Evolutionary conservation across 768 basidiomycete genomes (phyloP), one percentile per base, ranked within the genome.

Genomic region (Punctularia strigosozonata): DNA sequence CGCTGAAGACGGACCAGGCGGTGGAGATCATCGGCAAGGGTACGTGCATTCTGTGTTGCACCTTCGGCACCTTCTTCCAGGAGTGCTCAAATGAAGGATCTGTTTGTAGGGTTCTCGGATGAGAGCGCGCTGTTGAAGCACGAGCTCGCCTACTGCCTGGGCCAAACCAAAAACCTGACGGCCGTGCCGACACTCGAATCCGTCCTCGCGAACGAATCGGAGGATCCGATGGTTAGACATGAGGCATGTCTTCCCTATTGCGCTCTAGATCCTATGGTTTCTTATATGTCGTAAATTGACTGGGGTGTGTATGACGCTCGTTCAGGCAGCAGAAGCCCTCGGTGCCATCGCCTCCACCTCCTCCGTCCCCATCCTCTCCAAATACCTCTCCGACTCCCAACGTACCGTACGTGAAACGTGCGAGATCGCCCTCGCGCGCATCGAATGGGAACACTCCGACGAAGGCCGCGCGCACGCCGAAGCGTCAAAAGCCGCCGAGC

Each of bases 251-350:
- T 25, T 15, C 38, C 26, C 18, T 31, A n/a, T 30, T 33, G 12
- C 17, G 10, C 28, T 25, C 22, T 32, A 20, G 15, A 33, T n/a
- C 33, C 24, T 23, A n/a, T 22, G 20, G 10, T 35, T 24, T 25
- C 21, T 8, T 32, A 14, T 39, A 23, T 26, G 13, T 28, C 30
- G 21, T 8, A 5, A 12, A 14, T 15, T 2, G 5, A 14, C 15
- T 31, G 17, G n/a, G 15, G 17, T 17, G 10, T 18, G n/a, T n/a
- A n/a, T n/a, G n/a, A n/a, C n/a, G n/a, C n/a, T n/a, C n/a, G n/a
- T n/a, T 30, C 46, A 92, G 85, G 91, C 94, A 36, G 95, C 95
- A n/a, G 95, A 99, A 62, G 95, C 95, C 6, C 82, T 99, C 68
- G 95, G 92, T 28, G 95, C 95, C 1, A 88, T 98, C 25, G 89